phyloP scores from a whole-genome alignment of 768 basidiomycete genomes.

The Trametes villosa region DNA sequence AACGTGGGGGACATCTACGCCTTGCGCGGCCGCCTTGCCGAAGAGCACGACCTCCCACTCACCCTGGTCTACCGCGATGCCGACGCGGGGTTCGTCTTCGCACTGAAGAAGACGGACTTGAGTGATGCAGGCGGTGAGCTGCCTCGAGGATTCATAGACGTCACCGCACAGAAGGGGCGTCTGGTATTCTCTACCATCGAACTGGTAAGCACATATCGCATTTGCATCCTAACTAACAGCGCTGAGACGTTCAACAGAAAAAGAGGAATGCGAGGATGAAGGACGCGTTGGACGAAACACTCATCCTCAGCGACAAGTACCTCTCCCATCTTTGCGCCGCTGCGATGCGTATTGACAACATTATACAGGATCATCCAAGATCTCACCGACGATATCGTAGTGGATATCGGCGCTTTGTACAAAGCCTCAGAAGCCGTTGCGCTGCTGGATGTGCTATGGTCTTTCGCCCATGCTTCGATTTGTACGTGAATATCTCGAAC shows the following conservation, averaged over 20 bases:
- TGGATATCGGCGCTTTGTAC: constrained; percentile 80
- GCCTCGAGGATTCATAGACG: constrained; percentile 75
- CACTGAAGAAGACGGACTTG: constrained; percentile 69
- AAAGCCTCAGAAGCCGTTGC: constrained; percentile 93
- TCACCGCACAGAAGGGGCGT: constrained; percentile 65
- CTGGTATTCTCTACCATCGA: constrained; percentile 82
- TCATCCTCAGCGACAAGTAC: constrained; percentile 83
- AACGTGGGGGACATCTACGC: constrained; percentile 87
- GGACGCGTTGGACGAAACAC: constrained; percentile 87
- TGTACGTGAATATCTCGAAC: constrained; percentile 50
- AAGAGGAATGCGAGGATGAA: constrained; percentile 89
- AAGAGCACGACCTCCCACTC: constrained; percentile 67
- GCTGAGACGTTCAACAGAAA: constrained; percentile 52
- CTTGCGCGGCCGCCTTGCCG: constrained; percentile 59
- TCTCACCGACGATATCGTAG: constrained; percentile 70
- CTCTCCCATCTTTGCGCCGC: constrained; percentile 19
- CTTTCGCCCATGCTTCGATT: constrained; percentile 83
- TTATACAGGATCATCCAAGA: constrained; percentile 73
- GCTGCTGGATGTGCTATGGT: constrained; percentile 86
- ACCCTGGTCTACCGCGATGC: constrained; percentile 70
- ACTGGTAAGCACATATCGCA: constrained; percentile 52
- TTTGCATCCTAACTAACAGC: too few relatives aligned
- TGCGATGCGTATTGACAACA: background rate
- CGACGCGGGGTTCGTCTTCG: constrained; percentile 65
- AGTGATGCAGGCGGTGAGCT: constrained; percentile 47